Evolutionary conservation across 176 grass and related monocot species (phyloP), one percentile per base, ranked within the genome.

Genomic region (Oryza nivara): DNA sequence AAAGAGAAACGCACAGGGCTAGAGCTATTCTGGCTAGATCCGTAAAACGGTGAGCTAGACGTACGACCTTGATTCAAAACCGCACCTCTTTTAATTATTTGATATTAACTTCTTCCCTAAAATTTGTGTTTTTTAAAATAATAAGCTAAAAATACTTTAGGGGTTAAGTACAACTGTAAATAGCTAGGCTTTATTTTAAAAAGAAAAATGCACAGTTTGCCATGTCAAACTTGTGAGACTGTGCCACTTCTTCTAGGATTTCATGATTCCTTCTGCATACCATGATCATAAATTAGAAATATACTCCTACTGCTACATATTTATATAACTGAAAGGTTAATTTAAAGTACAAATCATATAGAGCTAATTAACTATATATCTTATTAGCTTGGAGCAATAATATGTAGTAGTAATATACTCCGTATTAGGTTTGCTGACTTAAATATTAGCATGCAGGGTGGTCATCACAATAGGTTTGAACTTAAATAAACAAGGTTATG

Each of bases 161-260:
- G 38, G 38, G 38, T 40, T 40, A 40, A 40, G 6, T 40, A 40
- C 38, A 7, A 5, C 5, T 40, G 38, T 40, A 40, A 40, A 43
- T 32, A 32, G 30, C 2, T 44, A 44, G 9, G 10, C 43, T 44
- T 44, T 10, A 9, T 44, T 41, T 41, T 9, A 9, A 56, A 20
- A 9, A 20, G 35, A 58, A 7, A 17, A 19, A 56, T 15, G 17
- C 19, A 56, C 11, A 41, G 1, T 23, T n/a, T 26, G 9, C 6
- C 30, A 15, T 9, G 54, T 72, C 67, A 34, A 32, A n/a, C 72
- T 26, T 49, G 13, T 49, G 20, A 49, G 38, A 36, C n/a, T 20
- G n/a, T 66, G 67, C 80, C 46, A 85, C 49, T 85, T 51, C 61
- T 64, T 52, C 28, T 49, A 49, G 70, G 84, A 58, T 58, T 58